Conservation (phyloP, 495 filamentous ascomycete species). For the Choiromyces venosus region DNA sequence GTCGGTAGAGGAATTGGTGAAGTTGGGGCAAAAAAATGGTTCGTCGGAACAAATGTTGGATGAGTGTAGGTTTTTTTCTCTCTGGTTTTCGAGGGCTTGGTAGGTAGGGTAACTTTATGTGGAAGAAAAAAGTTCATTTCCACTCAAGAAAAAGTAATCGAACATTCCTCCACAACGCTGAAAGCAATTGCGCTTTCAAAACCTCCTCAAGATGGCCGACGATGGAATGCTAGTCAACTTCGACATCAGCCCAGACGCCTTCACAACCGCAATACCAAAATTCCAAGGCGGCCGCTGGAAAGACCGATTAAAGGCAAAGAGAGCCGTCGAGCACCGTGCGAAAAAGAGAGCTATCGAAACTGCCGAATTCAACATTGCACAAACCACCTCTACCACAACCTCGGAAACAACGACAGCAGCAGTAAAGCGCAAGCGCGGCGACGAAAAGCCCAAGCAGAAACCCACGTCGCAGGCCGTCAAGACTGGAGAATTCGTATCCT, state of each 20-base stretch:
- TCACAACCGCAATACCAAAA: conserved; percentile 50
- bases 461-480: conserved; percentile 10
- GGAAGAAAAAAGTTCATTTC: conserved; percentile 1
- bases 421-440: conserved; percentile 27
- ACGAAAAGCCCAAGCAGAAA: conserved; percentile 7
- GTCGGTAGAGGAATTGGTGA: not conserved
- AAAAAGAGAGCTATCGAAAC: conserved; percentile 41
- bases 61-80: not conserved
- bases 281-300: conserved; percentile 90
- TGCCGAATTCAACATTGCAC: conserved; percentile 26
- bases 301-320: conserved; percentile 76
- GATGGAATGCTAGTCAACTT: conserved; percentile 96
- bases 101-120: not conserved
- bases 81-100: not conserved
- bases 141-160: not conserved
- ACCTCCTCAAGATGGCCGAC: conserved; percentile 63
- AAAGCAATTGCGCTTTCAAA: not conserved
- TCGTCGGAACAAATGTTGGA: not conserved
- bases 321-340: conserved; percentile 54
- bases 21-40: conserved; percentile 4
- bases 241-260: conserved; percentile 57
- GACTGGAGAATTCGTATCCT: conserved; percentile 67
- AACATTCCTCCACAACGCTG: not conserved
- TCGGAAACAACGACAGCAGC: conserved; percentile 24
- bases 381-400: conserved; percentile 16